Percentiles rank a stretch among this genome's conserved stretches.
Evolutionary conservation across 257 asterid genomes (phyloP).

Genomic region (Anisodus tanguticus): DNA sequence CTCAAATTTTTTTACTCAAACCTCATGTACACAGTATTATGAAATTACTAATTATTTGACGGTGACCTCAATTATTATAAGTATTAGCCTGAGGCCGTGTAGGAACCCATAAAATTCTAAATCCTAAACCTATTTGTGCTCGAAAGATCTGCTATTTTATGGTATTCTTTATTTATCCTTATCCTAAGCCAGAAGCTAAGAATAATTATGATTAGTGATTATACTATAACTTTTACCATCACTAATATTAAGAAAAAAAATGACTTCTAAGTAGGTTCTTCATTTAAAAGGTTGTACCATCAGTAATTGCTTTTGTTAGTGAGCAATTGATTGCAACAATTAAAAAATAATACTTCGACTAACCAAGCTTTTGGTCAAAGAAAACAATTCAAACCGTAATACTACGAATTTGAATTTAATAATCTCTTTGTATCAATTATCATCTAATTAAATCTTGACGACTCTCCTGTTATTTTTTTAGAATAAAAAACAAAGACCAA

Average conservation of each 20-base stretch:
- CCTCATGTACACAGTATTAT: too few species aligned
- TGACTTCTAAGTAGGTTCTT: neutral
- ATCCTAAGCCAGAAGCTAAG: neutral
- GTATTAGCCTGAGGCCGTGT: too few species aligned
- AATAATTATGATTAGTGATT: slow-evolving; percentile 9
- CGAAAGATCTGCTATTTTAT: too few species aligned
- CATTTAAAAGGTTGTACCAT: neutral
- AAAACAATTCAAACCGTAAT: neutral
- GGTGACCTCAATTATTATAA: neutral
- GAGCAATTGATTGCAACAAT: neutral
- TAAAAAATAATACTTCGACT: neutral
- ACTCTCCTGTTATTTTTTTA: neutral
- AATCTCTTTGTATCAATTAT: neutral
- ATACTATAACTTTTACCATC: neutral
- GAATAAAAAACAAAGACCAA: neutral
- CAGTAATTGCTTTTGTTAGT: neutral
- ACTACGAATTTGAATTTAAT: neutral
- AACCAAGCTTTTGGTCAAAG: neutral
- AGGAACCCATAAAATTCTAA: too few species aligned
- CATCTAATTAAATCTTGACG: neutral
- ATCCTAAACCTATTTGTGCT: too few species aligned
- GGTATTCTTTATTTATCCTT: neutral
- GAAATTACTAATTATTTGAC: neutral
- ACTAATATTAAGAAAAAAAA: neutral
- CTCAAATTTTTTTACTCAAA: neutral